Evolutionary conservation across 371 early-diverging fungal species (phyloP), one percentile per base, ranked within the genome.

Genomic region (Haplosporangium sp.): DNA sequence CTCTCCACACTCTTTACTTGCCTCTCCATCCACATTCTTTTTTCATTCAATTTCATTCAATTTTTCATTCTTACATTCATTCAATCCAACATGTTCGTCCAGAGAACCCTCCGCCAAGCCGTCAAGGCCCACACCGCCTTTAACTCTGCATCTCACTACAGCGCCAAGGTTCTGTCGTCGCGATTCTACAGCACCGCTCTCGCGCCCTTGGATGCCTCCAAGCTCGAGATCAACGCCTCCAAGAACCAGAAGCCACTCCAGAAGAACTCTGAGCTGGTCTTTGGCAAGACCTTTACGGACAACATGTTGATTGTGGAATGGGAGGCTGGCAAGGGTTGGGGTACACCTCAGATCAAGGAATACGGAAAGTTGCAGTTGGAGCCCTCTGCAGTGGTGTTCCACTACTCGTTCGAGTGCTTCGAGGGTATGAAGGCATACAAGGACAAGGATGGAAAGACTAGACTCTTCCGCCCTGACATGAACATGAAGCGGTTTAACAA

Each of bases 391-490:
- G 89, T 91, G 55, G 98, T 96, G 8, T 95, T 98, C 79, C 97
- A 98, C 83, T 98, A 98, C 84, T 92, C 91, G 9, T 87, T 95
- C 40, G 94, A 93, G 89, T 95, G 95, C 73, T 96, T 97, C 63
- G 97, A 96, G 87, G 96, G 96, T 23, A 88, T 94, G 88, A 95
- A 96, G 84, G 95, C 96, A 37, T 96, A 90, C 83, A 94, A 94
- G 79, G 95, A 95, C 67, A 87, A 86, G 61, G 71, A 91, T 11
- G 95, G 95, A 47, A 89, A 89, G 48, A 89, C 95, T 51, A 89
- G 96, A 62, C 83, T 96, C 66, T 96, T 94, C 86, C 87, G 98
- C 46, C 96, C 96, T 8, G 91, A 94, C 52, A 93, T 93, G 91
- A 96, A 96, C 87, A 94, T 96, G 96, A 84, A 86, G 74, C 90